Evolutionary conservation across 805 yeast species (phyloP).

Genomic region (Teunomyces panamensis): DNA sequence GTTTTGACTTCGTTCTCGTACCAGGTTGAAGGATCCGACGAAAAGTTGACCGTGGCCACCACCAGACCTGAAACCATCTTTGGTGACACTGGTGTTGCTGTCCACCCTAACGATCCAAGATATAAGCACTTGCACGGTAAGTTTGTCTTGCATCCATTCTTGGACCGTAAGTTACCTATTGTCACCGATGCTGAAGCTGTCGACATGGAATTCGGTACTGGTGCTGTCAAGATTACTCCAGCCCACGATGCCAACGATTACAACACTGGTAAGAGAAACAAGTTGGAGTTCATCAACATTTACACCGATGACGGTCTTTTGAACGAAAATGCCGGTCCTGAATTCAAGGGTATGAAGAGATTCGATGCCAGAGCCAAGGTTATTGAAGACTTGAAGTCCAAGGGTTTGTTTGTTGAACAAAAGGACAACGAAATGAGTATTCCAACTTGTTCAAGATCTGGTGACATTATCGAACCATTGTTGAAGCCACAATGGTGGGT

Average conservation of each 20-base stretch:
- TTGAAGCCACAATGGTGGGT: constrained; percentile 99
- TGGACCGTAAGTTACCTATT: constrained; percentile 82
- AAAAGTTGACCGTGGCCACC: constrained; percentile 88
- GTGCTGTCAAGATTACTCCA: constrained; percentile 99
- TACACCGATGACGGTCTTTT: constrained; percentile 88
- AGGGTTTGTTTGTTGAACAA: constrained; percentile 77
- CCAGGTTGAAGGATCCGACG: constrained; percentile 80
- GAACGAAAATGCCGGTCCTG: constrained; percentile 85
- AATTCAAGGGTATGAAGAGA: constrained; percentile 87
- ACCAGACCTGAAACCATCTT: constrained; percentile 98
- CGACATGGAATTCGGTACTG: constrained; percentile 99
- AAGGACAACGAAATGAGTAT: constrained; percentile 94
- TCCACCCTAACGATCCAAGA: constrained; percentile 92
- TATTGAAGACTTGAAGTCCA: constrained; percentile 71
- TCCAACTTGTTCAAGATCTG: constrained; percentile 93
- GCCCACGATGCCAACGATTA: constrained; percentile 98
- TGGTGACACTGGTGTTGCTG: constrained; percentile 98
- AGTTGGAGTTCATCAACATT: constrained; percentile 83
- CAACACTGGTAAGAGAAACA: constrained; percentile 91
- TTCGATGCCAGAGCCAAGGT: constrained; percentile 90
- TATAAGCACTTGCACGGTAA: constrained; percentile 95
- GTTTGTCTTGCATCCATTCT: constrained; percentile 84
- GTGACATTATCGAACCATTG: constrained; percentile 94
- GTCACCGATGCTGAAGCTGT: constrained; percentile 90
- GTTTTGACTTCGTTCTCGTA: constrained; percentile 94